These are phyloP conservation scores for Ophioceras dolichostomum DNA, from an alignment of 2,329 filamentous ascomycete genomes.

Conservation along the genomic window DNA sequence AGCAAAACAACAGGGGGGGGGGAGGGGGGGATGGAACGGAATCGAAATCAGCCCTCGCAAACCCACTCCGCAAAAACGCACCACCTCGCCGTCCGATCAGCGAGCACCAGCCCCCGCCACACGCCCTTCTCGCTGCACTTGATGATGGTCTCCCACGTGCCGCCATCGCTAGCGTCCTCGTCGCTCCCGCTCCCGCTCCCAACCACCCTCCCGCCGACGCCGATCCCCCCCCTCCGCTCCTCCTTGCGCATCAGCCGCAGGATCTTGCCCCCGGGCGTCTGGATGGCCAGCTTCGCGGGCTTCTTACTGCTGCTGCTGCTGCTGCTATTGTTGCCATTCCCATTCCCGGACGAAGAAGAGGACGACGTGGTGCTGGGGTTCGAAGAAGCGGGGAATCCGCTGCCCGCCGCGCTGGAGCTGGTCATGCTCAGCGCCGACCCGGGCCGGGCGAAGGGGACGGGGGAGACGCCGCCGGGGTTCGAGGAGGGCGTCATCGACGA, in stretches of 20 bases:
- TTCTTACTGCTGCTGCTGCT: constrained; percentile 51
- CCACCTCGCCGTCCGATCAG: constrained; percentile 75
- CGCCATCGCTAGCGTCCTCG: constrained; percentile 49
- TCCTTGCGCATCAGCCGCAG: constrained; percentile 70
- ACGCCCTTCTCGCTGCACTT: constrained; percentile 74
- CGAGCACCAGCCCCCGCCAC: constrained; percentile 72
- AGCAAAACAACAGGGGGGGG: neutral
- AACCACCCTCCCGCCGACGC: constrained; percentile 25
- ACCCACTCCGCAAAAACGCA: constrained; percentile 89
- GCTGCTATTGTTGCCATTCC: constrained; percentile 21
- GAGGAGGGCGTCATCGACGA: constrained; percentile 31
- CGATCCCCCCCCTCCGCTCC: constrained; percentile 44
- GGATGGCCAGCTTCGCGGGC: constrained; percentile 89
- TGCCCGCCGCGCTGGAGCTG: constrained; percentile 36
- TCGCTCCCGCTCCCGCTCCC: constrained; percentile 27
- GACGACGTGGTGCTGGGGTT: constrained; percentile 36
- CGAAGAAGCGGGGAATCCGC: no score
- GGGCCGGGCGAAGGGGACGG: constrained; percentile 50
- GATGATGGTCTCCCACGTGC: constrained; percentile 81
- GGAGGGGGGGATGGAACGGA: neutral
- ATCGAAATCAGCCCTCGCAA: constrained; percentile 25
- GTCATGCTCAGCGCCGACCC: constrained; percentile 54
- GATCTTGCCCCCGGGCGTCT: constrained; percentile 90
- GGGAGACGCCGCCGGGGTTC: constrained; percentile 36
- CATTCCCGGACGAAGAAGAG: neutral